Base-by-base conservation (phyloP, 1,284 basidiomycete species). In the Rhodotorula sp. region DNA sequence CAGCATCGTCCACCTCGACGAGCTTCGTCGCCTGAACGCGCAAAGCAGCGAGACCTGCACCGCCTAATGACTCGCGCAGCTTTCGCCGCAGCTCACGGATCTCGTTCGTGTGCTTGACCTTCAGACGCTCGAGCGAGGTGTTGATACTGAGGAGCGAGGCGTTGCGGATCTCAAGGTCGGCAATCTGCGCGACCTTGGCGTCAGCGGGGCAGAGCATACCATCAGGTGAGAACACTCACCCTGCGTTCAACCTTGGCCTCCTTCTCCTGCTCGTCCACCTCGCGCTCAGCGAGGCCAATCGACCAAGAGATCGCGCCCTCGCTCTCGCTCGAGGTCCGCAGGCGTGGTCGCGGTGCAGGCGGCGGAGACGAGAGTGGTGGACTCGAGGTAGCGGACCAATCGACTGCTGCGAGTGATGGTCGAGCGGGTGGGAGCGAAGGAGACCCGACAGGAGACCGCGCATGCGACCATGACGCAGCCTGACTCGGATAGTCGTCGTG, bases 161-260 rank as follows among this genome's bases (percentile, higher is more conserved):
- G 75, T 82, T 83, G 29, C 80, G 77, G 66, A 83, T 83, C 65
- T 83, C 81, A 11, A 83, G 76, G 65, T 83, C 82, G 17, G 81
- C 76, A 30, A 83, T 78, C 78, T 79, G 71, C 19, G 17, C 6
- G 3, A 24, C 27, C 9, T 17, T 19, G 19, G 19, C 29, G 53
- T 27, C 10, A 30, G 32, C 30, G 9, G 3, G 17, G 15, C 15
- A 22, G 19, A 13, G 5, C 19, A 17, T 3, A 2, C 30, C 24
- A 44, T 27, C 2, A 48, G 29, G 13, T 17, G 13, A 15, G 32
- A n/a, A 32, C 22, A 44, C 71, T 39, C 36, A 74, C 72, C 56
- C 63, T 58, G 32, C 72, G 58, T 20, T 64, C 54, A 2, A 71
- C 65, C n/a, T 57, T 58, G 2, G 72, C 70, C 19, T 70, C 64